These are phyloP conservation scores for Actinomortierella wolfii DNA, from an alignment of 371 early-diverging fungal species.

Conservation along the genomic window DNA sequence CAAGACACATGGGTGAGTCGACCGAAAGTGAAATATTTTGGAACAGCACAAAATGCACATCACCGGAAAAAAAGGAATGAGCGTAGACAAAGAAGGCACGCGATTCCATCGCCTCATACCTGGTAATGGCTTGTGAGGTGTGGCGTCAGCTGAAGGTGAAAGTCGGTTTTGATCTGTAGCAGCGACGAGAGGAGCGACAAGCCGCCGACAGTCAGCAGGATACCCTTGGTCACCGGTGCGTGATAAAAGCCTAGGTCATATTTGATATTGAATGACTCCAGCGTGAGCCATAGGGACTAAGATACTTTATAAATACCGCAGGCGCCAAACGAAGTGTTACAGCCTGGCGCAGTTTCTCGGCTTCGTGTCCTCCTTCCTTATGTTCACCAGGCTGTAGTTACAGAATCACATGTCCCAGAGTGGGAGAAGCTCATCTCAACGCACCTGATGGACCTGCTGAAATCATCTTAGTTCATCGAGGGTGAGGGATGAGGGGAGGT, in stretches of 20 bases:
- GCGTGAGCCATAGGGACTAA: too few relatives aligned
- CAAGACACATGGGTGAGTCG: background rate
- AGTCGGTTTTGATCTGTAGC: constrained; percentile 56
- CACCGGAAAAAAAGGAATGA: too few relatives aligned
- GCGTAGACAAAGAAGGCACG: too few relatives aligned
- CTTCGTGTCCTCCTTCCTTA: too few relatives aligned
- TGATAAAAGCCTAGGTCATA: constrained; percentile 61
- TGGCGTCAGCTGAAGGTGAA: constrained; percentile 67
- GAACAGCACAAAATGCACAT: background rate
- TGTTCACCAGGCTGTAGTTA: too few relatives aligned
- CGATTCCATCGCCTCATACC: too few relatives aligned
- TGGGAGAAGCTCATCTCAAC: too few relatives aligned
- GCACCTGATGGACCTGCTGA: constrained; percentile 43
- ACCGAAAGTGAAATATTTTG: background rate
- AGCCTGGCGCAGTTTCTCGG: too few relatives aligned
- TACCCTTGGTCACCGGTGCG: constrained; percentile 70
- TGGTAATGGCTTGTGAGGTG: constrained; percentile 71
- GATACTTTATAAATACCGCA: too few relatives aligned
- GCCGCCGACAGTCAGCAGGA: constrained; percentile 60
- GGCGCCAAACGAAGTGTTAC: too few relatives aligned
- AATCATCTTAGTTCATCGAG: constrained; percentile 17
- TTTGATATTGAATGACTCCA: too few relatives aligned
- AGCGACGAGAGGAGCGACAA: constrained; percentile 63
- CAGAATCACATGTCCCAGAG: too few relatives aligned
- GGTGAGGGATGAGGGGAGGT: background rate